phyloP scores from a whole-genome alignment of 2,329 filamentous ascomycete species.

The Achaetomium macrosporum region DNA sequence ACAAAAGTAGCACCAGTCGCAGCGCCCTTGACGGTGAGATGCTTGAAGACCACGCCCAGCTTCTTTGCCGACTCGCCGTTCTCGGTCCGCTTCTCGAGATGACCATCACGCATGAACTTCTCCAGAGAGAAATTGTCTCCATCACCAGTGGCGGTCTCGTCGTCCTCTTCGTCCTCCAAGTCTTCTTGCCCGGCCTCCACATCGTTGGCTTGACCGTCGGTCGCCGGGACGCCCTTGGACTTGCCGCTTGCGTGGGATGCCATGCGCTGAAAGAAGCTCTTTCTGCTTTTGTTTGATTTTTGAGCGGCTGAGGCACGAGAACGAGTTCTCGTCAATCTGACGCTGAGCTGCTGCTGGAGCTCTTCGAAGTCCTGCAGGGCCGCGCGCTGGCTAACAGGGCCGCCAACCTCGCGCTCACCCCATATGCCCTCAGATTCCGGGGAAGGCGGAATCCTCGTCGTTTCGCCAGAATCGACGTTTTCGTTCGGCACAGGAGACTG shows the following conservation, averaged over 20 bases:
- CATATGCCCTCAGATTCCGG: conserved; percentile 18
- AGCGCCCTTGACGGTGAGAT: conserved; percentile 67
- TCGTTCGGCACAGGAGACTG: not conserved
- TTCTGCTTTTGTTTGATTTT: conserved; percentile 9
- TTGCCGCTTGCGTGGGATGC: conserved; percentile 15
- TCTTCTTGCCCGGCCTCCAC: conserved; percentile 25
- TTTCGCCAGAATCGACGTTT: conserved; percentile 7
- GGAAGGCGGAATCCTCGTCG: conserved; percentile 10
- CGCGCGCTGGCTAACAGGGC: conserved; percentile 19
- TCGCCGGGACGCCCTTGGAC: conserved; percentile 2
- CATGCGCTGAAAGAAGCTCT: conserved; percentile 18
- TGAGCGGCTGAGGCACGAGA: conserved; percentile 17
- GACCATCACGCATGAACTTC: conserved; percentile 66
- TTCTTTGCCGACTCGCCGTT: conserved; percentile 63
- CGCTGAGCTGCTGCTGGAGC: conserved; percentile 19
- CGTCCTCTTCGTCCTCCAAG: conserved; percentile 30
- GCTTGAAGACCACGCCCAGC: conserved; percentile 70
- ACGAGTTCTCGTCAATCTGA: conserved; percentile 8
- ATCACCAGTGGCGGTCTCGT: conserved; percentile 26
- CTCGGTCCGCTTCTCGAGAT: conserved; percentile 66
- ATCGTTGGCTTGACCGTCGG: conserved; percentile 24
- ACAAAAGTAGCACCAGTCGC: conserved; percentile 60
- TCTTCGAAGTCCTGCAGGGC: conserved; percentile 25
- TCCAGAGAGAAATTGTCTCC: conserved; percentile 62
- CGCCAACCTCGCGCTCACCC: conserved; percentile 25